phyloP scores from a whole-genome alignment of 2,329 filamentous ascomycete genomes.

The Xylariales sp. region DNA sequence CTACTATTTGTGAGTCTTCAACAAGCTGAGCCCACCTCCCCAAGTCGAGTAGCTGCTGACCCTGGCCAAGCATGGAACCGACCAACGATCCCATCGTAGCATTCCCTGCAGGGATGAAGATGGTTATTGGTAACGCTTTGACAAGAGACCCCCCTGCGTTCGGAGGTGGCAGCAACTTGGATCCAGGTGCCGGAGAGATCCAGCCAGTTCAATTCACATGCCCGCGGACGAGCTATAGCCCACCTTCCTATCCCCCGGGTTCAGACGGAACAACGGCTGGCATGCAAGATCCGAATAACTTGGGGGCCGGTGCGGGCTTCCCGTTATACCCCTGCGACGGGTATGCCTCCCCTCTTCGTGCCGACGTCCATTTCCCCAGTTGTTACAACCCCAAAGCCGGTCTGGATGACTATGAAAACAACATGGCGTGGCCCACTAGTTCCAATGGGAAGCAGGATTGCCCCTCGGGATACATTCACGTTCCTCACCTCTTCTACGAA shows the following conservation, averaged over 20 bases:
- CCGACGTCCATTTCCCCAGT: conserved; percentile 67
- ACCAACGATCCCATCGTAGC: conserved; percentile 62
- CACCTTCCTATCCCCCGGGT: conserved; percentile 47
- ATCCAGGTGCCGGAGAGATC: conserved; percentile 38
- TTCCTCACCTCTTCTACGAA: conserved; percentile 55
- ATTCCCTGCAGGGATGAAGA: conserved; percentile 67
- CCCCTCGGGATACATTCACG: conserved; percentile 49
- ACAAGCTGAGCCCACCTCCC: too few species aligned
- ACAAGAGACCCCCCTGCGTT: conserved; percentile 52
- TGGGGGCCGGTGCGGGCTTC: conserved; percentile 59
- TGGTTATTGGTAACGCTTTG: conserved; percentile 61
- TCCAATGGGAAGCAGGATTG: conserved; percentile 49
- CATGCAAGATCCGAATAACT: conserved; percentile 49
- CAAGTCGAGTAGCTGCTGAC: not conserved
- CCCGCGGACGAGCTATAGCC: conserved; percentile 44
- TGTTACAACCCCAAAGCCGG: conserved; percentile 66
- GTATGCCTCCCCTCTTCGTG: conserved; percentile 55
- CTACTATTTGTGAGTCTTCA: conserved; percentile 64
- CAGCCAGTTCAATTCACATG: conserved; percentile 57
- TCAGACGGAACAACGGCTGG: conserved; percentile 53
- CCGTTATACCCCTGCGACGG: conserved; percentile 66
- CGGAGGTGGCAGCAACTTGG: conserved; percentile 41
- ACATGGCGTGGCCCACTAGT: conserved; percentile 59
- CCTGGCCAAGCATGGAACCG: conserved; percentile 45
- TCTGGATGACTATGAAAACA: conserved; percentile 55